These are phyloP conservation scores for Antrodiella citrinella DNA, from an alignment of 768 basidiomycete genomes.

Conservation along the genomic window DNA sequence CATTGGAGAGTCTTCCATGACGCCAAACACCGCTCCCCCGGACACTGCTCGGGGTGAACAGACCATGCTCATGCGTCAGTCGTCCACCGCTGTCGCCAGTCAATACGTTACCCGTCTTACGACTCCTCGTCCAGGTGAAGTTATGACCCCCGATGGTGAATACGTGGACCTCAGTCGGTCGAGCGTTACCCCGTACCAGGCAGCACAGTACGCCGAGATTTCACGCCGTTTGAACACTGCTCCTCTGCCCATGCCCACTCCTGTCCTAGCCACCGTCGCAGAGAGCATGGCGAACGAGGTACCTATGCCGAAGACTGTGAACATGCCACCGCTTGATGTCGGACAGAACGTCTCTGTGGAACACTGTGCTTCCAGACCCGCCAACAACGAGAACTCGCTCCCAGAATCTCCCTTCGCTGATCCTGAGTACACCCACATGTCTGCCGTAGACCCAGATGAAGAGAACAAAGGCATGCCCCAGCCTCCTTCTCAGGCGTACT, in stretches of 20 bases:
- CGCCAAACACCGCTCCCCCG: constrained; percentile 17
- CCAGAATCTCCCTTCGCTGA: constrained; percentile 24
- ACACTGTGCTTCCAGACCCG: neutral
- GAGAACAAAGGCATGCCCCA: constrained; percentile 14
- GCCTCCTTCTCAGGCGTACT: constrained; percentile 21
- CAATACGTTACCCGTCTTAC: constrained; percentile 11
- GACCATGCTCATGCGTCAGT: constrained; percentile 16
- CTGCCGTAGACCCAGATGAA: constrained; percentile 12
- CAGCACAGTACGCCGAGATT: constrained; percentile 67
- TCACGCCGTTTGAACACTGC: constrained; percentile 41
- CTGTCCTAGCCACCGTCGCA: constrained; percentile 18
- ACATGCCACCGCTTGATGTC: constrained; percentile 7
- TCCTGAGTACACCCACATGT: constrained; percentile 4
- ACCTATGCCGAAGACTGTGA: neutral
- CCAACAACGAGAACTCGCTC: constrained; percentile 5
- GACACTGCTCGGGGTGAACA: constrained; percentile 21
- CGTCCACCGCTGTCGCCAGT: constrained; percentile 13
- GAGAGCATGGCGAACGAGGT: constrained; percentile 12
- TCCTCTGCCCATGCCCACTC: constrained; percentile 19
- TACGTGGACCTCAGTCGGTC: constrained; percentile 62
- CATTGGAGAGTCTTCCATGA: constrained; percentile 30
- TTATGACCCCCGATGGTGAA: neutral
- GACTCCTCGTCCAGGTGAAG: neutral
- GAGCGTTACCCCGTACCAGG: constrained; percentile 70
- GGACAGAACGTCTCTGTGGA: neutral